These are phyloP conservation scores for Colletotrichum scovillei DNA, from an alignment of 2,329 filamentous ascomycete genomes.

Conservation along the genomic window DNA sequence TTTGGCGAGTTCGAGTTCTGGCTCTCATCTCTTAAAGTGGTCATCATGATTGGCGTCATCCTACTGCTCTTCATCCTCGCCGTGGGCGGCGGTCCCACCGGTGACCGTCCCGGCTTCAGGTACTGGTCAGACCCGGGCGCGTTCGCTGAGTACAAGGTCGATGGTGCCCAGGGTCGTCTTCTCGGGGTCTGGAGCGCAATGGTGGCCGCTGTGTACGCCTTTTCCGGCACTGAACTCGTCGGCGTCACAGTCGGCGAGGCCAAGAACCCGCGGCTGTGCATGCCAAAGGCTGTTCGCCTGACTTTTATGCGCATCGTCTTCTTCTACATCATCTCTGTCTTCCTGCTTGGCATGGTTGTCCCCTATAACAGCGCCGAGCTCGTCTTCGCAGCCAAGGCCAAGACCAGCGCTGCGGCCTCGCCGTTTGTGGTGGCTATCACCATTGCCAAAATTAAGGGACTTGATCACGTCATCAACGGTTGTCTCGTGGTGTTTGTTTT, in stretches of 20 bases:
- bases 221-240: constrained; percentile 70
- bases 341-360: constrained; percentile 75
- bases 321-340: constrained; percentile 75
- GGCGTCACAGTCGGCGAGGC: constrained; percentile 77
- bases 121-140: constrained; percentile 58
- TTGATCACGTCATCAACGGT: constrained; percentile 29
- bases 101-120: constrained; percentile 52
- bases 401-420: constrained; percentile 44
- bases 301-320: constrained; percentile 77
- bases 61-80: constrained; percentile 51
- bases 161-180: constrained; percentile 49
- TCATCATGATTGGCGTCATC: constrained; percentile 55
- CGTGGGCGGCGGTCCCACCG: constrained; percentile 51
- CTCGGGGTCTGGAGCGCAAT: constrained; percentile 53
- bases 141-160: constrained; percentile 49
- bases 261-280: constrained; percentile 74
- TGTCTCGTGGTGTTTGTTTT: constrained; percentile 27
- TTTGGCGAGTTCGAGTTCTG: constrained; percentile 52
- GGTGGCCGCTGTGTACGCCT: constrained; percentile 52
- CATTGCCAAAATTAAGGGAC: constrained; percentile 21
- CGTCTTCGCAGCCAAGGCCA: constrained; percentile 53
- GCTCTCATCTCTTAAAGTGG: constrained; percentile 57
- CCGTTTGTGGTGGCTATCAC: constrained; percentile 27
- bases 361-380: constrained; percentile 65
- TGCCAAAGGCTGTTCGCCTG: constrained; percentile 74